These are phyloP conservation scores for Talaromyces wortmannii DNA, from an alignment of 495 filamentous ascomycete species.

Conservation along the genomic window DNA sequence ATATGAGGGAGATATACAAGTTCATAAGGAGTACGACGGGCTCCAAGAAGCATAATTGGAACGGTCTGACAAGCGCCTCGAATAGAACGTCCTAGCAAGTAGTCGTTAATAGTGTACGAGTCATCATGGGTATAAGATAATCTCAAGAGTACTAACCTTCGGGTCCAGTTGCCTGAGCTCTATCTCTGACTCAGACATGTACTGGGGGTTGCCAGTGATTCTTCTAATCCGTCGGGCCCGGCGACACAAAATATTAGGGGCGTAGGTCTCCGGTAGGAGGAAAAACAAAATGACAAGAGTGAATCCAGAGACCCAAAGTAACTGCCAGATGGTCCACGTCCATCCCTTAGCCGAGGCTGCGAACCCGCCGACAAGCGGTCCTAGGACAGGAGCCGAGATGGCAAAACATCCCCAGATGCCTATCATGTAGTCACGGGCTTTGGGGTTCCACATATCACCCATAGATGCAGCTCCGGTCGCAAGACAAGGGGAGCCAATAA, in stretches of 20 bases:
- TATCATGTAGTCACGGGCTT: constrained; percentile 22
- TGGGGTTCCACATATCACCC: constrained; percentile 27
- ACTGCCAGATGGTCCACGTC: constrained; percentile 42
- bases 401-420: constrained; percentile 27
- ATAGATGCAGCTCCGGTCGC: constrained; percentile 30
- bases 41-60: constrained; percentile 37
- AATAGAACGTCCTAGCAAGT: no score
- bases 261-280: constrained; percentile 49
- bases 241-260: constrained; percentile 48
- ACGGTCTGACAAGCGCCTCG: constrained; percentile 32
- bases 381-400: constrained; percentile 33
- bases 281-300: constrained; percentile 43
- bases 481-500: constrained; percentile 43
- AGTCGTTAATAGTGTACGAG: no score
- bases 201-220: constrained; percentile 21
- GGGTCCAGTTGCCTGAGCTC: constrained; percentile 30
- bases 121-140: no score
- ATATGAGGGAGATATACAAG: constrained; percentile 46
- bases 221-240: constrained; percentile 43
- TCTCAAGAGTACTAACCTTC: constrained; percentile 19
- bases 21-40: constrained; percentile 46
- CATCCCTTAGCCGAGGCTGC: constrained; percentile 31
- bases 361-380: constrained; percentile 36
- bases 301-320: constrained; percentile 38
- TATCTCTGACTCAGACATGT: constrained; percentile 33